A percentile compares a stretch with the other conserved stretches of the same genome.
Evolutionary conservation across 2,329 filamentous ascomycete genomes (phyloP).

Genomic region (Aspergillus sp.): DNA sequence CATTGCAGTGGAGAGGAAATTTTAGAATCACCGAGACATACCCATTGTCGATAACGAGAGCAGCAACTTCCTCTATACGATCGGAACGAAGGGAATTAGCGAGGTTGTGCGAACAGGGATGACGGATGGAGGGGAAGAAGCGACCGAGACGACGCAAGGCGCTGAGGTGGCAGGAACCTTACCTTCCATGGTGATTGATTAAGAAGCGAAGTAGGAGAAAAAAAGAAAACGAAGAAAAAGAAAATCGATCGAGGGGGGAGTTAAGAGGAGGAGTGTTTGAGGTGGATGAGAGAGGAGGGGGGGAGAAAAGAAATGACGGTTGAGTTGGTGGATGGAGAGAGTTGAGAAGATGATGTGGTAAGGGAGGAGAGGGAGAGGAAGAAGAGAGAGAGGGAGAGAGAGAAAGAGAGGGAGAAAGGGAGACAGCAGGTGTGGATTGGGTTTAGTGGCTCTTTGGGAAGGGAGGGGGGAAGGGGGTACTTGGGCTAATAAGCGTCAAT

Average conservation of each 20-base stretch:
- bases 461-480: neutral
- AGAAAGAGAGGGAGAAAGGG: constrained; percentile 19
- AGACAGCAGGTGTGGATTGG: constrained; percentile 19
- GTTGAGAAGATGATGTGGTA: constrained; percentile 3
- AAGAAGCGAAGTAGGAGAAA: constrained; percentile 31
- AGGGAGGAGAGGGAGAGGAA: constrained; percentile 12
- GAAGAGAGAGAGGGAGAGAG: constrained; percentile 17
- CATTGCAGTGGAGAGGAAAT: constrained; percentile 13
- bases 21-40: constrained; percentile 59
- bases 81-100: constrained; percentile 37
- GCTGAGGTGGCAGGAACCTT: constrained; percentile 46
- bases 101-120: constrained; percentile 16
- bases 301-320: constrained; percentile 16
- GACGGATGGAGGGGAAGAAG: constrained; percentile 10
- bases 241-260: constrained; percentile 24
- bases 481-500: neutral
- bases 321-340: constrained; percentile 14
- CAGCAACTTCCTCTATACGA: constrained; percentile 94
- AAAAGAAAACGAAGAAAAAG: constrained; percentile 33
- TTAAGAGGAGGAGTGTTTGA: constrained; percentile 31
- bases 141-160: constrained; percentile 21
- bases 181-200: constrained; percentile 62
- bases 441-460: neutral
- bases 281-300: constrained; percentile 39
- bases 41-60: constrained; percentile 99